These are phyloP conservation scores for Exobasidium rhododendri DNA, from an alignment of 1,284 basidiomycete species.

Conservation along the genomic window DNA sequence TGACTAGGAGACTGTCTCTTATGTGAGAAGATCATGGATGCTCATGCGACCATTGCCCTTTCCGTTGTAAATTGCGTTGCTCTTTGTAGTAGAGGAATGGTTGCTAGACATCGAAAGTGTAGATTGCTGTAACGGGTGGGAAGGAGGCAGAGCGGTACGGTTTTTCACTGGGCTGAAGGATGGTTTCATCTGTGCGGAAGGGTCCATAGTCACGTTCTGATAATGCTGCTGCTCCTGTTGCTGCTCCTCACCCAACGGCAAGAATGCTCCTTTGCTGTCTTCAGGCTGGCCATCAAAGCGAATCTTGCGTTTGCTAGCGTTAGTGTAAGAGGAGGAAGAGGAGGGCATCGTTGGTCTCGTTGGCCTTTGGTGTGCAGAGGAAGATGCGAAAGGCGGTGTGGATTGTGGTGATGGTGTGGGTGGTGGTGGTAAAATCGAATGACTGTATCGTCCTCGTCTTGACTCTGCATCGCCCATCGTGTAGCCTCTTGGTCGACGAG, in stretches of 20 bases:
- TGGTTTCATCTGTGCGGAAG: too few relatives aligned
- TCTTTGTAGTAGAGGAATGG: too few relatives aligned
- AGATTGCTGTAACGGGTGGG: too few relatives aligned
- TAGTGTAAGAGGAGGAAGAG: neutral
- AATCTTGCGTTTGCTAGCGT: slow-evolving; percentile 2
- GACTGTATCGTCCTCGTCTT: neutral
- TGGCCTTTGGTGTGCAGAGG: neutral
- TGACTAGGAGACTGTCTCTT: too few relatives aligned
- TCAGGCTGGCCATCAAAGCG: slow-evolving; percentile 9
- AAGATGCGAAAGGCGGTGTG: neutral
- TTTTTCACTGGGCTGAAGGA: too few relatives aligned
- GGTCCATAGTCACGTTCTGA: too few relatives aligned
- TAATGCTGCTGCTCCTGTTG: too few relatives aligned
- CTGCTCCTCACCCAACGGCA: neutral
- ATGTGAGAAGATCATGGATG: too few relatives aligned
- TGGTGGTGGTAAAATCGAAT: neutral
- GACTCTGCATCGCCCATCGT: neutral
- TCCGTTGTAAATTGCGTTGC: too few relatives aligned
- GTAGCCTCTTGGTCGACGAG: slow-evolving; percentile 1
- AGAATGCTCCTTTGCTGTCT: neutral
- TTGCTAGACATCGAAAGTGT: too few relatives aligned
- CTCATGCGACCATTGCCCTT: too few relatives aligned
- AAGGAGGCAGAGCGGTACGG: too few relatives aligned
- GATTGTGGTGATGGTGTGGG: neutral
- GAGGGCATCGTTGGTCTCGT: neutral